Evolutionary conservation across 75 land plant species (phyloP), one percentile per base, ranked within the genome.

Genomic region (Cryptomeria japonica): DNA sequence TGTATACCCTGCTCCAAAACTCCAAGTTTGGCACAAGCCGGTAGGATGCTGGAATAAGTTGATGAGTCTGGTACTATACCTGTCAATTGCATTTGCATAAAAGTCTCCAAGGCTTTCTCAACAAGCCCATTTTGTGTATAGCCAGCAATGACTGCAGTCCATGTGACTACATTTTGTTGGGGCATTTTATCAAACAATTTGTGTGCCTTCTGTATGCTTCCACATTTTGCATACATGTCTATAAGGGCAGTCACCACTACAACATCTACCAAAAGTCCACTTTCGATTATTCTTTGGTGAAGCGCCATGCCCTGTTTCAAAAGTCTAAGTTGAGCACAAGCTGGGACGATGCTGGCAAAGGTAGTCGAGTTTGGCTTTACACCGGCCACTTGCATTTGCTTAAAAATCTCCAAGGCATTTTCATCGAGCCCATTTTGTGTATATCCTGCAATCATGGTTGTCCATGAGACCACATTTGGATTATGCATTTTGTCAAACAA

Each of bases 401-500:
- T 53, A 79, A 94, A 96, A 16, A 78, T 73, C 55, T 86, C 86
- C 42, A 96, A 80, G 46, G 94, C 95, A 37, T 93, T 90, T 25
- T 18, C 80, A 34, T 88, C 91, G 68, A 55, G 58, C 70, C 94
- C 93, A 84, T 92, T 90, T 46, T 85, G 90, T 6, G 91, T 95
- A 87, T 94, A 92, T 3, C 95, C 95, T 58, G 93, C 84, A 38
- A 96, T 89, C 89, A 96, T 86, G 36, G 92, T 90, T 44, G 93
- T 95, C 97, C 97, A 96, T 3, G 95, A 90, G 16, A 93, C 91
- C 53, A 91, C 95, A 92, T 95, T 93, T 39, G 89, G 90, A 39
- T 89, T 86, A 38, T 75, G 37, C 76, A 88, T 87, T 58, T 86
- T 87, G 14, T 91, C 84, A 87, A 96, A 96, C 73, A 91, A 93